Conservation (phyloP, 495 filamentous ascomycete genomes). For the Niebla homalea region DNA sequence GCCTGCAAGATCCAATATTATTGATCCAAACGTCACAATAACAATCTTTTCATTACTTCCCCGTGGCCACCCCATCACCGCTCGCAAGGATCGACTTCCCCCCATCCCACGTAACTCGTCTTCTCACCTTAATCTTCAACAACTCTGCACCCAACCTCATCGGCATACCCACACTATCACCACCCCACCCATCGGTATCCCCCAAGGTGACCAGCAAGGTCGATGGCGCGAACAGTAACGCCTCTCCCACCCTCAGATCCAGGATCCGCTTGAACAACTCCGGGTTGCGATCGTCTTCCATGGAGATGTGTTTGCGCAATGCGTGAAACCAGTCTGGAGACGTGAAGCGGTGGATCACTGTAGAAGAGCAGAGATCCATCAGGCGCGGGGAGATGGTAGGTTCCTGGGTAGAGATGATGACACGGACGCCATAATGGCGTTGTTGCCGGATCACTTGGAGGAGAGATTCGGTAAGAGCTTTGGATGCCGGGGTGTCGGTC, state of each 20-base stretch:
- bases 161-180: constrained; percentile 1
- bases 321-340: constrained; percentile 53
- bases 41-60: no score
- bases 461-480: constrained; percentile 46
- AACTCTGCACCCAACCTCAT: constrained; percentile 32
- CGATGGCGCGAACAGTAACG: constrained; percentile 51
- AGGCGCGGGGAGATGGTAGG: constrained; percentile 58
- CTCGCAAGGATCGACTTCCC: constrained; percentile 36
- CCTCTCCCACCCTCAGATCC: constrained; percentile 46
- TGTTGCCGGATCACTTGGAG: constrained; percentile 54
- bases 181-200: not conserved
- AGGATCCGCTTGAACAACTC: constrained; percentile 41
- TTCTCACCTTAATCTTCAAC: constrained; percentile 38
- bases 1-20: no score
- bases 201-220: constrained; percentile 30
- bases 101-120: constrained; percentile 42
- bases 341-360: constrained; percentile 61
- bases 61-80: not conserved
- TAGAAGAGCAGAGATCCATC: constrained; percentile 58
- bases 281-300: constrained; percentile 11
- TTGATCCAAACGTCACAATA: no score
- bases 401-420: constrained; percentile 68
- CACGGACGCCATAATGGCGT: constrained; percentile 50
- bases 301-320: constrained; percentile 50
- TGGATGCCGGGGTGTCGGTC: constrained; percentile 29